Percentiles rank a stretch among this genome's conserved stretches.
These are phyloP conservation scores for Ascochyta rabiei DNA, from an alignment of 2,329 filamentous ascomycete genomes.

Conservation along the genomic window DNA sequence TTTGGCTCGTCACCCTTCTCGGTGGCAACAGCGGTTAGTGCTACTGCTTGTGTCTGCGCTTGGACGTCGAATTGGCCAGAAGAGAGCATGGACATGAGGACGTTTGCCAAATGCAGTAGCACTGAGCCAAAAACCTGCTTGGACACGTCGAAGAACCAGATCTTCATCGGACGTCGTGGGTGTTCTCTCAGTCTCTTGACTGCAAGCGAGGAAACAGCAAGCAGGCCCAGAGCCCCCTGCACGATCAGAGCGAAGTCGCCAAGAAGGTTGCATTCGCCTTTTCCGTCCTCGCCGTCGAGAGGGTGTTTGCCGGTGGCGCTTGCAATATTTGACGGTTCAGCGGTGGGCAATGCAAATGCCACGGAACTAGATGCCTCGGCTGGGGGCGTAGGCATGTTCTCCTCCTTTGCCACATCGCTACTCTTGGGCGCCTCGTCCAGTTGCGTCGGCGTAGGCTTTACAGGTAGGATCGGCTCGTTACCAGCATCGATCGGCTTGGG, in stretches of 20 bases:
- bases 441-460: slow-evolving; percentile 7
- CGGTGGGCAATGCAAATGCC: slow-evolving; percentile 19
- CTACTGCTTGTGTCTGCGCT: slow-evolving; percentile 51
- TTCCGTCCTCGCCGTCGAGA: slow-evolving; percentile 53
- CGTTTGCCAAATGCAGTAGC: slow-evolving; percentile 87
- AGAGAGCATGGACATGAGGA: slow-evolving; percentile 95
- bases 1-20: slow-evolving; percentile 69
- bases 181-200: slow-evolving; percentile 93
- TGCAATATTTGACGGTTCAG: slow-evolving; percentile 23
- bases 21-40: slow-evolving; percentile 27
- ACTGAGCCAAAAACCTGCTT: slow-evolving; percentile 97
- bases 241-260: slow-evolving; percentile 91
- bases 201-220: slow-evolving; percentile 85
- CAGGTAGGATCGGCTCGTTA: slow-evolving; percentile 8
- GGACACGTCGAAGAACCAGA: slow-evolving; percentile 97
- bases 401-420: neutral
- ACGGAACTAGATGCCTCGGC: slow-evolving; percentile 15
- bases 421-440: slow-evolving; percentile 8
- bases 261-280: slow-evolving; percentile 83
- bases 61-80: slow-evolving; percentile 79
- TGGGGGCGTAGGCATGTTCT: slow-evolving; percentile 20
- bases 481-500: neutral
- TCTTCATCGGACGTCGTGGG: slow-evolving; percentile 89
- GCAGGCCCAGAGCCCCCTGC: slow-evolving; percentile 80
- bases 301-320: slow-evolving; percentile 33